These are phyloP conservation scores for Fomitopsis betulina DNA, from an alignment of 1,284 basidiomycete species.

Conservation along the genomic window DNA sequence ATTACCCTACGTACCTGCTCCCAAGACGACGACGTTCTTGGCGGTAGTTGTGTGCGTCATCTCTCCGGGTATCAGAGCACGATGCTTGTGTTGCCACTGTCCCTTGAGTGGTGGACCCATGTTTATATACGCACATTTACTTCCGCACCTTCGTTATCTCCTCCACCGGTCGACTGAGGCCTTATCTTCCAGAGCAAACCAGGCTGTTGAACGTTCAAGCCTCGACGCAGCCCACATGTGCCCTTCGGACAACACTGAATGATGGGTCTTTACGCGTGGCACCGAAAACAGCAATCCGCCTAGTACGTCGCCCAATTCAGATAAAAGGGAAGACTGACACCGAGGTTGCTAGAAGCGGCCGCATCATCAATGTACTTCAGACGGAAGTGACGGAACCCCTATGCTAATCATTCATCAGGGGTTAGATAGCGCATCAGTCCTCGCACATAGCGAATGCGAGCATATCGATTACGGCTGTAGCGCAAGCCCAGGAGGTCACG, in stretches of 20 bases:
- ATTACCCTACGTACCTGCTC: slow-evolving; percentile 22
- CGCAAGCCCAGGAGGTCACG: slow-evolving; percentile 6
- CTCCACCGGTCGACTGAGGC: not conserved
- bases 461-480: slow-evolving; percentile 4
- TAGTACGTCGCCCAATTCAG: no score
- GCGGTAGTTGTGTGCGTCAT: not conserved
- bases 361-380: no score
- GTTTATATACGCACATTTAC: not conserved
- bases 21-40: slow-evolving; percentile 27
- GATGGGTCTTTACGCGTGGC: no score
- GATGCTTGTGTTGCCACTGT: not conserved
- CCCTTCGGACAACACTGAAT: no score
- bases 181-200: not conserved
- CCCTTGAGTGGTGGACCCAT: not conserved
- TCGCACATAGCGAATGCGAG: not conserved
- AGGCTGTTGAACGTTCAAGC: no score
- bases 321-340: no score
- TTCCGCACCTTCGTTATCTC: not conserved
- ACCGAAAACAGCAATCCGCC: no score
- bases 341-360: no score
- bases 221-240: no score
- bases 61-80: not conserved
- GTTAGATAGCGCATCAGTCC: not conserved
- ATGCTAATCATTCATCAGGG: not conserved
- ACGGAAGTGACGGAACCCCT: no score